These are phyloP conservation scores for Ehretia macrophylla DNA, from an alignment of 257 asterid genomes.

Conservation along the genomic window DNA sequence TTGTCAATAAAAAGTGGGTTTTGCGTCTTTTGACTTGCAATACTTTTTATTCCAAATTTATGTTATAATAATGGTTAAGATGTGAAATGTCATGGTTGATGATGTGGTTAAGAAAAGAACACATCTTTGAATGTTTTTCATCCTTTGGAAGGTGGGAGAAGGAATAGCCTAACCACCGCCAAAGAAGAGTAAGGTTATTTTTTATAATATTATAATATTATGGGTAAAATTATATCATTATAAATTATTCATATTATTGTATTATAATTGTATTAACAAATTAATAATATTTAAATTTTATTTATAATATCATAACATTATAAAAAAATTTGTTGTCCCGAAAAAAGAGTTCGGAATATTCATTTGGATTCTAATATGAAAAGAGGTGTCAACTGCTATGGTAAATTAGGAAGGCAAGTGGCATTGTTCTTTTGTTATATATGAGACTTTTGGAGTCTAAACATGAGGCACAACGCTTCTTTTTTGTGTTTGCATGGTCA, in stretches of 20 bases:
- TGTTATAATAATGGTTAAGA: background rate
- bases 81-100: background rate
- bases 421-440: no score
- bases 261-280: no score
- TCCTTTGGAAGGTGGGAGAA: constrained; percentile 20
- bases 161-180: constrained; percentile 20
- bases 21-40: constrained; percentile 12
- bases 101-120: constrained; percentile 22
- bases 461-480: background rate
- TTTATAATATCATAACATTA: no score
- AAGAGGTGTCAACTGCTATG: no score
- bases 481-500: background rate
- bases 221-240: no score
- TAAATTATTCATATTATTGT: no score
- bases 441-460: constrained; percentile 11
- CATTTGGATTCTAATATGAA: no score
- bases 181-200: constrained; percentile 1
- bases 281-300: no score
- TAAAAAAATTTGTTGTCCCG: no score
- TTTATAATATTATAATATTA: no score
- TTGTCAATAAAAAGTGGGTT: constrained; percentile 13
- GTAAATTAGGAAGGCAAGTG: no score
- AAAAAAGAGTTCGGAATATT: no score
- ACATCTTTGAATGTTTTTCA: constrained; percentile 6
- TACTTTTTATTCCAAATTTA: background rate